Evolutionary conservation across 345 rosid genomes (phyloP).

Genomic region (Lumnitzera littorea): DNA sequence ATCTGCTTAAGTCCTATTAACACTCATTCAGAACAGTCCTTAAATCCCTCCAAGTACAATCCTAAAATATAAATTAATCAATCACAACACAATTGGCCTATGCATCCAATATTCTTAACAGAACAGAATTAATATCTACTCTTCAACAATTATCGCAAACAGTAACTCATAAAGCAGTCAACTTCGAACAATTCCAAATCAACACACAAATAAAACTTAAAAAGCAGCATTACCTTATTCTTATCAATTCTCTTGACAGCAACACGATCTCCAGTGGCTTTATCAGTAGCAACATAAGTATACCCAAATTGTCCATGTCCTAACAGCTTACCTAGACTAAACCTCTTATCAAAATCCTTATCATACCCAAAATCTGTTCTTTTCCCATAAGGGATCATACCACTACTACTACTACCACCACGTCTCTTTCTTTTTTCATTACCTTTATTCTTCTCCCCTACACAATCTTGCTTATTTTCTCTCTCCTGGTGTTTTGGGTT

Average conservation of each 20-base stretch:
- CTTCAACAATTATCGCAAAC: not conserved
- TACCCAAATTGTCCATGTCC: constrained; percentile 96
- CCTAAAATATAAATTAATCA: no score
- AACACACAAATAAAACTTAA: not conserved
- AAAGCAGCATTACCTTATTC: constrained; percentile 49
- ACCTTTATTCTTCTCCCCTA: constrained; percentile 7
- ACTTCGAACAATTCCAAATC: not conserved
- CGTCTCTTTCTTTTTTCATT: constrained; percentile 5
- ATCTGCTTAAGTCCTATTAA: no score
- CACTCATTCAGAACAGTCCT: no score
- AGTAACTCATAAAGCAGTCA: not conserved
- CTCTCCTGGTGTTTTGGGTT: not conserved
- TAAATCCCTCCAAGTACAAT: no score
- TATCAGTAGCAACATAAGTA: constrained; percentile 77
- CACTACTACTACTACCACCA: constrained; percentile 4
- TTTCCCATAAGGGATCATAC: constrained; percentile 56
- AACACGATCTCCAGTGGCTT: constrained; percentile 61
- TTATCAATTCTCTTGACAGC: constrained; percentile 84
- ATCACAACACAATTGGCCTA: no score
- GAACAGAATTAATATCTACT: no score
- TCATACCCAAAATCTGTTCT: constrained; percentile 74
- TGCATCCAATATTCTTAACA: no score
- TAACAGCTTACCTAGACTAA: constrained; percentile 61
- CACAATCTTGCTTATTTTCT: not conserved
- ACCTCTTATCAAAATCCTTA: constrained; percentile 64